These are phyloP conservation scores for Ambispora gerdemannii DNA, from an alignment of 192 early-diverging fungal genomes.

Conservation along the genomic window DNA sequence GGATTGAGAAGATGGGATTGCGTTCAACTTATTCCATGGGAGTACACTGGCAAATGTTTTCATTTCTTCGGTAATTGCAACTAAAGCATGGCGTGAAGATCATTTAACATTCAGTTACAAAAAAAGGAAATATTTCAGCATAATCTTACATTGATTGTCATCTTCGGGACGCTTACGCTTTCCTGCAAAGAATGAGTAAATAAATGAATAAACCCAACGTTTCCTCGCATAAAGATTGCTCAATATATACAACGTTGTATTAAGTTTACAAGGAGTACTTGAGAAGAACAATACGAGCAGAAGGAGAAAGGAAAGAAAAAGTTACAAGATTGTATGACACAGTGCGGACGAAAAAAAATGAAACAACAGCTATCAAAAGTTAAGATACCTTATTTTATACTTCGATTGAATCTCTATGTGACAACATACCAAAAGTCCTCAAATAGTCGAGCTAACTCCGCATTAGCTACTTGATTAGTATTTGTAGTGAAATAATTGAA, in stretches of 20 bases:
- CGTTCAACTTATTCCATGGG: conserved; percentile 8
- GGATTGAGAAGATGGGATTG: not conserved
- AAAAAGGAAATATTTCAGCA: too few relatives aligned
- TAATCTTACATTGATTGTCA: too few relatives aligned
- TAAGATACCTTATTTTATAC: conserved; percentile 11
- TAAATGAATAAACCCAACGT: conserved; percentile 8
- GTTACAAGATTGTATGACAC: not conserved
- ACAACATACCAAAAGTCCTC: not conserved
- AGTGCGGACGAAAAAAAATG: not conserved
- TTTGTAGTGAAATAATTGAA: conserved; percentile 13
- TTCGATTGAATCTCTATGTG: too few relatives aligned
- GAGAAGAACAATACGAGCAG: conserved; percentile 3
- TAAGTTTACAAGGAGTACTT: not conserved
- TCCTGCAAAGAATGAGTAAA: conserved; percentile 11
- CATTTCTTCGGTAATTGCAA: not conserved
- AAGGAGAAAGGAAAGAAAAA: conserved; percentile 13
- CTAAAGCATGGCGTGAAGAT: too few relatives aligned
- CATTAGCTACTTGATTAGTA: conserved; percentile 12
- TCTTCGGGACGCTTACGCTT: too few relatives aligned
- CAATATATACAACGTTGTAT: conserved; percentile 1
- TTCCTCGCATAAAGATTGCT: conserved; percentile 10
- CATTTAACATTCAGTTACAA: too few relatives aligned
- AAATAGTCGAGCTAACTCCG: conserved; percentile 9
- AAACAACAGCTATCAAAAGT: not conserved
- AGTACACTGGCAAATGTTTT: conserved; percentile 8